Evolutionary conservation across 2,329 filamentous ascomycete genomes (phyloP), one percentile per base, ranked within the genome.

Genomic region (Lecanosticta acicola): DNA sequence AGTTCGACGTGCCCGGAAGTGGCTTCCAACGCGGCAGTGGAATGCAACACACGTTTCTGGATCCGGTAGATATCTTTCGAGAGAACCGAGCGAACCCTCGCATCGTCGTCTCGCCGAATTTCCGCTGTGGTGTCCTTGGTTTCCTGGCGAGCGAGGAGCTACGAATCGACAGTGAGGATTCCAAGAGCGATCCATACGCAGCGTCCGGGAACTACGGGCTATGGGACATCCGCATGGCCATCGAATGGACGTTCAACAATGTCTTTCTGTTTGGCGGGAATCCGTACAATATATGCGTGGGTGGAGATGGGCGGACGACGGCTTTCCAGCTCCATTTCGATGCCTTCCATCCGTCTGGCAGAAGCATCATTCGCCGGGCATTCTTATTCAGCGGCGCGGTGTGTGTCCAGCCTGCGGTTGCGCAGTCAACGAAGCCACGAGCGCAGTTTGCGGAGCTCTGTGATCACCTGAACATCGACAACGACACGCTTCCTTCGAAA

Each of bases 211-310:
- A 79, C 45, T 64, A 71, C 14, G 76, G 76, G 1, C 76, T 79
- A 55, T 79, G 75, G 75, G 76, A 79, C 45, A 75, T 78, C 52
- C 66, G 76, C 5, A 58, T 72, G 21, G 76, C 76, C 2, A 62
- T 79, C 4, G 73, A 79, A 56, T 79, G 76, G 76, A 76, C 72
- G 3, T 66, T 67, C 49, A 68, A 73, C 34, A 72, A 76, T 46
- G 69, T 76, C 41, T 63, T 59, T 34, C 67, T 72, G 16, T 77
- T 78, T 46, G 73, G 72, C 0, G 76, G 75, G 2, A 66, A 77
- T 56, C 57, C 67, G 0, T 59, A 64, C 3, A 73, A 74, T 44
- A 75, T 79, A 45, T 78, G 74, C 0, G 65, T 78, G 13, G 71
- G 66, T 1, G 76, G 76, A 4, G 45, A 36, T 26, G 51, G 51